A percentile compares a stretch with the other conserved stretches of the same genome.
These are phyloP conservation scores for Didymella lethalis DNA, from an alignment of 2,329 filamentous ascomycete genomes.

Conservation along the genomic window DNA sequence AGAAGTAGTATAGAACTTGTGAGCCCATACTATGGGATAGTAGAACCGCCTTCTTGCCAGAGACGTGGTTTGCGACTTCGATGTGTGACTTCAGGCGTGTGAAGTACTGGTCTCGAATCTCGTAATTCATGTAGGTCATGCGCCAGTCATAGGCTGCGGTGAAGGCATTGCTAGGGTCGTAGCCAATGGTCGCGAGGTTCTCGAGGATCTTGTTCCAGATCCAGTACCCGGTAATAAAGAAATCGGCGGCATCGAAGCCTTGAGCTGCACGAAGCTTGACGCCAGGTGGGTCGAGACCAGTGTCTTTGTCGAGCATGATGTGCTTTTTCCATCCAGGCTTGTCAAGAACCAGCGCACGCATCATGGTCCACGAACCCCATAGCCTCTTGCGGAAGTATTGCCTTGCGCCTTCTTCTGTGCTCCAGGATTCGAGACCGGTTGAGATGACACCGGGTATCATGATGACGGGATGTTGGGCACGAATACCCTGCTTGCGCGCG, in stretches of 20 bases:
- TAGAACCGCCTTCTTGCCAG: conserved; percentile 80
- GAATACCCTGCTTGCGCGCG: conserved; percentile 79
- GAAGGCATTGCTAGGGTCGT: conserved; percentile 82
- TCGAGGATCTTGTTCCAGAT: conserved; percentile 99
- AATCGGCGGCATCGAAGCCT: conserved; percentile 97
- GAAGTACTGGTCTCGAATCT: conserved; percentile 92
- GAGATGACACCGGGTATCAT: conserved; percentile 99
- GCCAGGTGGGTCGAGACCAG: conserved; percentile 87
- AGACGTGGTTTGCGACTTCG: conserved; percentile 78
- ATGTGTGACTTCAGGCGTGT: conserved; percentile 89
- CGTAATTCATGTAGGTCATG: conserved; percentile 86
- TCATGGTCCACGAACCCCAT: conserved; percentile 99
- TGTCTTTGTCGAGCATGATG: conserved; percentile 93
- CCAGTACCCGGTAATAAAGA: conserved; percentile 91
- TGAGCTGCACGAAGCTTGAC: conserved; percentile 93
- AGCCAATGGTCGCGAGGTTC: conserved; percentile 93
- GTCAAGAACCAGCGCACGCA: conserved; percentile 90
- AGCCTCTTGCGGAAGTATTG: conserved; percentile 93
- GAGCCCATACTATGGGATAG: conserved; percentile 98
- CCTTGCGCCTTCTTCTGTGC: conserved; percentile 81
- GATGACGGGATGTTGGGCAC: conserved; percentile 85
- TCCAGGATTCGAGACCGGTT: conserved; percentile 95
- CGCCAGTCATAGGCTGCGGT: conserved; percentile 88
- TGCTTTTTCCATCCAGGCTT: conserved; percentile 95
- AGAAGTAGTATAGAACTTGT: conserved; percentile 87